phyloP scores from a whole-genome alignment of 148 eudicot species.

The Cornus suecica region DNA sequence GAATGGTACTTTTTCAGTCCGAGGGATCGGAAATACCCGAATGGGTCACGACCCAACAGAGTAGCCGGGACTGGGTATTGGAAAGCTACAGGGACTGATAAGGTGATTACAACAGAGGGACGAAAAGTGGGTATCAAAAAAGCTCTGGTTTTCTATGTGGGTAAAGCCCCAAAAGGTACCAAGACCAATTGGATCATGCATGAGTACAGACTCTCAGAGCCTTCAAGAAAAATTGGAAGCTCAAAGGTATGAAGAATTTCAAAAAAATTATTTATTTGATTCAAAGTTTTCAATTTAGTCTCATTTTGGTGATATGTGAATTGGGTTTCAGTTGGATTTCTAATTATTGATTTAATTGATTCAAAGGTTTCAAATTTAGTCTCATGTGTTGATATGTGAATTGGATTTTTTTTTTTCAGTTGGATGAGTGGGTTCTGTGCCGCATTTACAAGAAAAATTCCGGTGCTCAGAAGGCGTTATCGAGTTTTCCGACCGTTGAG shows the following conservation, averaged over 20 bases:
- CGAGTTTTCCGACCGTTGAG: conserved; percentile 21
- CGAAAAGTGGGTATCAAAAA: conserved; percentile 73
- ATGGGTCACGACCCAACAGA: conserved; percentile 78
- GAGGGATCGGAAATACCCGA: conserved; percentile 74
- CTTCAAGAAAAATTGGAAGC: conserved; percentile 43
- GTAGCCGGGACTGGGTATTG: conserved; percentile 83
- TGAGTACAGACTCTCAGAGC: conserved; percentile 67
- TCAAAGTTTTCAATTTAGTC: neutral
- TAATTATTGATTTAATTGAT: neutral
- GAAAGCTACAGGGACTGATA: conserved; percentile 89
- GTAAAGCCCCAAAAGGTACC: conserved; percentile 80
- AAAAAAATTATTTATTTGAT: neutral
- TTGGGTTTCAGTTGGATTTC: conserved; percentile 49
- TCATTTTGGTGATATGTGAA: neutral
- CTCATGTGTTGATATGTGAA: neutral
- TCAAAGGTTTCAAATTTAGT: neutral
- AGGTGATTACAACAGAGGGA: conserved; percentile 49
- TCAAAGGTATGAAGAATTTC: conserved; percentile 33
- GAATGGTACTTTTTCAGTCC: conserved; percentile 91
- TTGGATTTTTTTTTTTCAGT: conserved; percentile 34
- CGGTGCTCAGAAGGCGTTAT: conserved; percentile 32
- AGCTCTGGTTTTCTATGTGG: conserved; percentile 70
- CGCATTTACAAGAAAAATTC: conserved; percentile 73
- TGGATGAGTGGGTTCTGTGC: conserved; percentile 83
- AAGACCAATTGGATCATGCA: conserved; percentile 96